Percentiles rank a stretch among this genome's conserved stretches.
Conservation (phyloP, 2,329 filamentous ascomycete species). For the Apiospora pterosperma region DNA sequence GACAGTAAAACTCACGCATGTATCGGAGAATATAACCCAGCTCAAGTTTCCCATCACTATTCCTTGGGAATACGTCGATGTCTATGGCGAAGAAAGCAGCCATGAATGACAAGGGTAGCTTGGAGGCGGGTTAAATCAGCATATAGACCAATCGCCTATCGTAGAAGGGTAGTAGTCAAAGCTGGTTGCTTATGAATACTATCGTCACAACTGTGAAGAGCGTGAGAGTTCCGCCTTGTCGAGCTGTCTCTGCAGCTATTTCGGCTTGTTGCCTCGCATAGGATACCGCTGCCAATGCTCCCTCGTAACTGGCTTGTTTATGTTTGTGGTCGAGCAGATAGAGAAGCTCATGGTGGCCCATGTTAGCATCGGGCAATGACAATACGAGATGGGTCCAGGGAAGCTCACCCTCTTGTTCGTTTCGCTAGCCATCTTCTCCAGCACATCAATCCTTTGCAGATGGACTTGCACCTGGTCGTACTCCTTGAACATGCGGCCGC, state of each 20-base stretch:
- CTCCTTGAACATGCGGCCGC: background rate
- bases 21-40: background rate
- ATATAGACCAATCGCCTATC: no score
- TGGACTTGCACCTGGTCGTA: background rate
- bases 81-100: background rate
- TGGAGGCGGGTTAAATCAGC: background rate
- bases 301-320: background rate
- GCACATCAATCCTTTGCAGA: background rate
- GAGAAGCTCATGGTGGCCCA: background rate
- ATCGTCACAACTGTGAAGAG: slow-evolving; percentile 6
- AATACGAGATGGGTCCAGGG: background rate
- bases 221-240: background rate
- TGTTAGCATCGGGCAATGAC: background rate
- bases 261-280: background rate
- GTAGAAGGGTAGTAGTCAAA: background rate
- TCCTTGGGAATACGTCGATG: background rate
- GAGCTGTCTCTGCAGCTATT: background rate
- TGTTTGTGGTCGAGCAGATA: background rate
- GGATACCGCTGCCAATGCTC: background rate
- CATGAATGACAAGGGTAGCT: background rate
- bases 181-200: background rate
- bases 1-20: background rate
- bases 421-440: background rate
- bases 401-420: background rate
- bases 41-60: background rate